Base-by-base conservation (phyloP, 805 yeast species). In the Tetrapisispora taiwanensis region DNA sequence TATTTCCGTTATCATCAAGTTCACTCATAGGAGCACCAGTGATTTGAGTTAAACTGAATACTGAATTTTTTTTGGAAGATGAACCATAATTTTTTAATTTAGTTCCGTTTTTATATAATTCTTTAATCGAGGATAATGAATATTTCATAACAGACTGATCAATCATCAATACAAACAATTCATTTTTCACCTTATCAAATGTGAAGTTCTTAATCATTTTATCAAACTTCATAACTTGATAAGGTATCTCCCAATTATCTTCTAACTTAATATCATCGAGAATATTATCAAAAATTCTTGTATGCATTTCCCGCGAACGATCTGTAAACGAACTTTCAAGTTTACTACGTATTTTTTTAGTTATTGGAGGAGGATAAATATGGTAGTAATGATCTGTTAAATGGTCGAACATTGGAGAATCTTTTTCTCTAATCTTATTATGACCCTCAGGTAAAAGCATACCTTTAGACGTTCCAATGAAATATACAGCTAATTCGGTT, bases 81-180 rank as follows among this genome's bases (percentile, higher is more conserved):
- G 15, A 18, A 4, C 32, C 7, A n/a, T 41, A 27, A 10, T 14
- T 19, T 26, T 36, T 28, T 17, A 30, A 13, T 22, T 1, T n/a
- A 12, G 12, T 17, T 4, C 8, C 8, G 13, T 40, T 7, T 13
- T 33, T 17, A 3, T 17, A 10, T 3, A 26, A 15, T 12, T 12
- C 20, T 13, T n/a, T 19, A 14, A n/a, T 8, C 13, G 39, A 2
- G 18, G 27, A 24, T 20, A 41, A 14, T 7, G 43, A 18, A 46
- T 37, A 37, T 18, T 37, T 37, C n/a, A 37, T 31, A 8, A 52
- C 48, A 2, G 55, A 44, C 22, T 48, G 49, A 41, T 52, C 52
- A 5, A 27, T 30, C 20, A 49, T 41, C 18, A 52, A 36, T 18
- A 52, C 43, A 33, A 43, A 48, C 8, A 52, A 45, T 15, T 20